Evolutionary conservation across 306 rosid species (phyloP), one percentile per base, ranked within the genome.

Genomic region (Prunus mira): DNA sequence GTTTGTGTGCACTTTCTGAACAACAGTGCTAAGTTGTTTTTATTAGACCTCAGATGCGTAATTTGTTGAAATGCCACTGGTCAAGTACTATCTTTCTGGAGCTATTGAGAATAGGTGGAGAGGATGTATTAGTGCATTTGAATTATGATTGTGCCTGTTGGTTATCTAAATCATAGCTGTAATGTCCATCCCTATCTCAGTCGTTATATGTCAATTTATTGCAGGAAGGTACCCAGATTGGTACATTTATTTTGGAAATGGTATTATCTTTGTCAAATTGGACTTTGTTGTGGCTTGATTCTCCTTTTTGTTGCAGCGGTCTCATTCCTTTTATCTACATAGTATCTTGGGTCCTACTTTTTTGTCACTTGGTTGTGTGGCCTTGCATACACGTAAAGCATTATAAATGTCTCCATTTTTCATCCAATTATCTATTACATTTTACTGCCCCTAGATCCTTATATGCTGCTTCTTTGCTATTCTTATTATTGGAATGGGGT

Each of bases 161-260:
- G 41, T 67, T 54, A 12, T 50, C 25, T 10, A 30, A 77, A 63
- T 67, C 47, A 49, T 57, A 60, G 19, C 64, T 52, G 46, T 66
- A 68, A 71, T 61, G 76, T 64, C 61, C 82, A 73, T 76, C 17
- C 66, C 50, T 75, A 69, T 84, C 94, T 87, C 82, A 84, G 86
- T 55, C 6, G 9, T 54, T 79, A 57, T 87, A 56, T 82, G 88
- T 89, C 74, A 79, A 81, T 88, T 81, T 89, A 80, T 86, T 89
- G 92, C 96, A 89, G 93, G 96, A 73, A 79, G 83, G 82, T 87
- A 83, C 88, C 56, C 81, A 80, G 84, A 76, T 87, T 86, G 88
- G 87, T 89, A 86, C 80, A 63, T 83, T 78, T 82, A 75, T 24
- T 88, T 79, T 86, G 93, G 88, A 86, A 87, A 84, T 86, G 86